Conservation (phyloP, 2,329 filamentous ascomycete genomes). For the Rhinocladiella similis region DNA sequence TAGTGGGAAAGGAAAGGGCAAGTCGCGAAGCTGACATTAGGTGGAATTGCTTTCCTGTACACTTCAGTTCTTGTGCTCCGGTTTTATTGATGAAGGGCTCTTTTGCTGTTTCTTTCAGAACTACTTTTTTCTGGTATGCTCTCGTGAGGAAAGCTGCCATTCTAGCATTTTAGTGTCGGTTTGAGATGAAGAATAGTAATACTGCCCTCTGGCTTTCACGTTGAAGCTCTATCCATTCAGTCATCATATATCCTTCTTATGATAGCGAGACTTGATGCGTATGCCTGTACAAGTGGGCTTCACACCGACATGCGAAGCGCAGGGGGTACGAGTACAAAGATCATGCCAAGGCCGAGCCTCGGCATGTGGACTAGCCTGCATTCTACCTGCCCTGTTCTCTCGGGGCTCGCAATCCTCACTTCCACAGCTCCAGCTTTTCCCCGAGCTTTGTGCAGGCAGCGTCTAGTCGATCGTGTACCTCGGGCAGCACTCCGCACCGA, state of each 20-base stretch:
- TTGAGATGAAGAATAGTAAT: too few species aligned
- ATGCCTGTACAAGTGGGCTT: background rate
- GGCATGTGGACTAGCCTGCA: background rate
- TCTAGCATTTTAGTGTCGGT: too few species aligned
- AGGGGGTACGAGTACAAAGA: background rate
- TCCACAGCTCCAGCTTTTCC: conserved; percentile 20
- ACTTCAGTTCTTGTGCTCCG: background rate
- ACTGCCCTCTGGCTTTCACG: too few species aligned
- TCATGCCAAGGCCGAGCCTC: background rate
- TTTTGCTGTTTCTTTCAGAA: too few species aligned
- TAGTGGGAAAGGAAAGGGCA: conserved; percentile 23
- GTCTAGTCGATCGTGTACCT: conserved; percentile 3
- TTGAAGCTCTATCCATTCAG: too few species aligned
- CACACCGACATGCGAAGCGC: background rate
- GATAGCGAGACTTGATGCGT: background rate
- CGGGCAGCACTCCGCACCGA: conserved; percentile 22
- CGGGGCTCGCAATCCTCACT: background rate
- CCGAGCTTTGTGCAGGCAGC: conserved; percentile 8
- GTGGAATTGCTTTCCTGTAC: background rate
- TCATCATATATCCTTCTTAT: too few species aligned
- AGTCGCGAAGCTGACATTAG: conserved; percentile 19
- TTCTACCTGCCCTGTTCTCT: background rate
- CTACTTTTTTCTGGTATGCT: too few species aligned
- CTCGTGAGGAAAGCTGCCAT: too few species aligned
- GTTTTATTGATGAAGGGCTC: background rate